These are phyloP conservation scores for Cyberlindnera sargentensis DNA, from an alignment of 805 yeast species.

Conservation along the genomic window DNA sequence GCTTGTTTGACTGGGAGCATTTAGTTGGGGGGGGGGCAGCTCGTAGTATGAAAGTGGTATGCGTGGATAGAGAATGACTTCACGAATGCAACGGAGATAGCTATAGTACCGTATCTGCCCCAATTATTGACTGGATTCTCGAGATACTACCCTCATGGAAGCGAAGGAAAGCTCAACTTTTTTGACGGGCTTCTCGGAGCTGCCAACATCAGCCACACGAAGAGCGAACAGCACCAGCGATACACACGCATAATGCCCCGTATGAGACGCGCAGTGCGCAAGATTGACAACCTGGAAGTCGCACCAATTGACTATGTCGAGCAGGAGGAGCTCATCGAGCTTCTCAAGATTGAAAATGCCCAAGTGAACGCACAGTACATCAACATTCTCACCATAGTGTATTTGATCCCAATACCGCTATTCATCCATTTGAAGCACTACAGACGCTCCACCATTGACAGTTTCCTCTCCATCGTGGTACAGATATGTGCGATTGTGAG, in stretches of 20 bases:
- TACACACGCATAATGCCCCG: conserved; percentile 9
- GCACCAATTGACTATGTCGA: conserved; percentile 15
- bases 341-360: conserved; percentile 9
- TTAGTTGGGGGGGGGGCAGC: neutral
- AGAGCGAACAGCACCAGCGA: neutral
- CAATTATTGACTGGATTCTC: no score
- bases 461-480: conserved; percentile 4
- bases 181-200: no score
- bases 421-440: conserved; percentile 11
- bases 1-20: neutral
- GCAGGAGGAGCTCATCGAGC: conserved; percentile 15
- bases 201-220: neutral
- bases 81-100: no score
- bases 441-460: conserved; percentile 5
- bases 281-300: conserved; percentile 6
- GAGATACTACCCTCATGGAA: no score
- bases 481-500: conserved; percentile 5
- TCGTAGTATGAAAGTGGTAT: neutral
- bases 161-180: no score
- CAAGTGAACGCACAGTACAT: conserved; percentile 10
- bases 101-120: no score
- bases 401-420: conserved; percentile 13
- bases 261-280: conserved; percentile 8
- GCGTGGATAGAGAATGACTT: neutral
- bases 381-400: conserved; percentile 12